Percentiles rank a stretch among this genome's conserved stretches.
Evolutionary conservation across 371 early-diverging fungal genomes (phyloP).

Genomic region (Polyrhizophydium stewartii): DNA sequence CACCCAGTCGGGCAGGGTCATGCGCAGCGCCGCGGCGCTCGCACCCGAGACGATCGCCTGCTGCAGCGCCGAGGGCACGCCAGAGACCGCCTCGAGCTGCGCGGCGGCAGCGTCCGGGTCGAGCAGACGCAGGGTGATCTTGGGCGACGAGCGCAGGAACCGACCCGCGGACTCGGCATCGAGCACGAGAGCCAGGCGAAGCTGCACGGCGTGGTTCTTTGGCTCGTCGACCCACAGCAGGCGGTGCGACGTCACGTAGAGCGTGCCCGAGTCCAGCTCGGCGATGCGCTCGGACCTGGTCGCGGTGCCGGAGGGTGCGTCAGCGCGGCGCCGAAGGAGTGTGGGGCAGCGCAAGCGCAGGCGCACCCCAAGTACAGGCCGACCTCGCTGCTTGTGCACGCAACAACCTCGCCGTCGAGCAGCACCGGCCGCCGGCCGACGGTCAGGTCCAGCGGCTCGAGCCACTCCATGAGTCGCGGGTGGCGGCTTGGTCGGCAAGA

Average conservation of each 20-base stretch:
- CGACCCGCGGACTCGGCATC: slow-evolving; percentile 60
- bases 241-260: slow-evolving; percentile 72
- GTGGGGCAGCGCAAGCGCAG: neutral
- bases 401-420: slow-evolving; percentile 48
- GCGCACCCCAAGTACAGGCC: slow-evolving; percentile 68
- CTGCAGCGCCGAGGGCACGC: no score
- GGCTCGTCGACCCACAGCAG: slow-evolving; percentile 69
- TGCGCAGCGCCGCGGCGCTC: slow-evolving; percentile 5
- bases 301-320: neutral
- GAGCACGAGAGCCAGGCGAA: slow-evolving; percentile 46
- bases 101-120: slow-evolving; percentile 4
- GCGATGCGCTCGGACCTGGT: slow-evolving; percentile 47
- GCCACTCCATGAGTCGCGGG: slow-evolving; percentile 8
- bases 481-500: no score
- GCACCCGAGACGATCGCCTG: no score
- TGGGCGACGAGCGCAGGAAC: slow-evolving; percentile 63
- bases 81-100: no score
- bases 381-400: slow-evolving; percentile 57
- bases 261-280: slow-evolving; percentile 68
- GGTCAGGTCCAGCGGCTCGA: slow-evolving; percentile 30
- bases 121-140: slow-evolving; percentile 51
- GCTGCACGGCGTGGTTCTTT: slow-evolving; percentile 50
- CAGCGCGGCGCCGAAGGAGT: neutral
- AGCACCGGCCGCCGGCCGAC: slow-evolving; percentile 58
- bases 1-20: slow-evolving; percentile 51